phyloP scores from a whole-genome alignment of 495 filamentous ascomycete genomes.

The Cenococcum geophilum region DNA sequence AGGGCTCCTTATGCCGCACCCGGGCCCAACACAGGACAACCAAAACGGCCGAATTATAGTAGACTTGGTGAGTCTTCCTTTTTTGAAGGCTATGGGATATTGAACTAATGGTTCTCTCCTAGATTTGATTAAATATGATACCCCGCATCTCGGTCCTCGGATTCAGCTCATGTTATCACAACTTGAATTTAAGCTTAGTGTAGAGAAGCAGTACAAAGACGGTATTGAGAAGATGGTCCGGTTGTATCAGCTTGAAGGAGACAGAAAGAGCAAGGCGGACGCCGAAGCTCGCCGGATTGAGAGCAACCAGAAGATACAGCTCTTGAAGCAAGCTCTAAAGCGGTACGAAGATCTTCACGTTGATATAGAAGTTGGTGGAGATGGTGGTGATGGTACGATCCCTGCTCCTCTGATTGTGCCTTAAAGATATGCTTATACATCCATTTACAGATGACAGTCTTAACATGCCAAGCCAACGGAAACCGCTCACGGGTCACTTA shows the following conservation, averaged over 20 bases:
- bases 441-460: constrained; percentile 78
- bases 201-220: constrained; percentile 98
- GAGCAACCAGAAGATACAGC: constrained; percentile 94
- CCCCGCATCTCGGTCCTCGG: constrained; percentile 86
- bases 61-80: constrained; percentile 75
- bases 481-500: constrained; percentile 84
- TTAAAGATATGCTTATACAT: neutral
- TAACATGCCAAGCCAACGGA: constrained; percentile 87
- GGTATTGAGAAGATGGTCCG: constrained; percentile 99
- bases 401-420: neutral
- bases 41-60: constrained; percentile 86
- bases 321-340: constrained; percentile 91
- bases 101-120: constrained; percentile 10
- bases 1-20: constrained; percentile 73
- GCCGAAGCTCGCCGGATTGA: constrained; percentile 84
- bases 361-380: constrained; percentile 71
- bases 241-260: constrained; percentile 96
- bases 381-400: constrained; percentile 72
- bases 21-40: constrained; percentile 53
- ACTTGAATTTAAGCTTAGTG: constrained; percentile 96
- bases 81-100: neutral
- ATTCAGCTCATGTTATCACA: constrained; percentile 99
- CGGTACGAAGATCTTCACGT: constrained; percentile 97
- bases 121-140: constrained; percentile 99
- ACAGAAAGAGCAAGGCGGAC: constrained; percentile 88